Percentiles rank a stretch among this genome's conserved stretches.
phyloP scores from a whole-genome alignment of 345 rosid genomes.

The Eucalyptus lansdowneana region DNA sequence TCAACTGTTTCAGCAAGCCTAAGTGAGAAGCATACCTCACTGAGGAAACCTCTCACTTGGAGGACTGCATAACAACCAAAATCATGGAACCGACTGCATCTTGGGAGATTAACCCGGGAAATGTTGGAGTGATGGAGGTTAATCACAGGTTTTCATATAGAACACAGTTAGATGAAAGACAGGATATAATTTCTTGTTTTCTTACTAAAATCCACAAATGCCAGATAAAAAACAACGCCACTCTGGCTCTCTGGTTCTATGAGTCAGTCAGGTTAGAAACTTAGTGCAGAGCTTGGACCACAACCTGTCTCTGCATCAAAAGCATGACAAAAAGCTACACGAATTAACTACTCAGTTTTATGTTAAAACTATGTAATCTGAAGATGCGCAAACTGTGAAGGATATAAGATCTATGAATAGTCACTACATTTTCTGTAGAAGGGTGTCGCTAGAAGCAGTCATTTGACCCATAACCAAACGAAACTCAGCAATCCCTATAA shows the following conservation, averaged over 20 bases:
- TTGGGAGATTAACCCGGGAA: conserved; percentile 14
- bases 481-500: background rate
- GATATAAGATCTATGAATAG: background rate
- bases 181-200: background rate
- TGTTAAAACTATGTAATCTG: background rate
- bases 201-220: conserved; percentile 37
- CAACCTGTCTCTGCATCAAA: conserved; percentile 55
- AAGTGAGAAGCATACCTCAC: conserved; percentile 47
- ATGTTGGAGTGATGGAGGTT: conserved; percentile 7
- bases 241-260: conserved; percentile 28
- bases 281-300: conserved; percentile 61
- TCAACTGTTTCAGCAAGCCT: conserved; percentile 20
- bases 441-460: background rate
- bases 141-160: conserved; percentile 11
- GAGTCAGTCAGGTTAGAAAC: conserved; percentile 45
- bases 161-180: conserved; percentile 6
- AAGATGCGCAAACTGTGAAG: background rate
- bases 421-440: background rate
- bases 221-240: conserved; percentile 35
- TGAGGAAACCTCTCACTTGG: conserved; percentile 45
- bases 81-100: conserved; percentile 31
- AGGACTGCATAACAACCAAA: conserved; percentile 17
- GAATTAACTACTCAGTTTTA: conserved; percentile 23
- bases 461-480: background rate
- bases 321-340: conserved; percentile 32